Evolutionary conservation across 805 yeast species (phyloP).

Genomic region (Pichia eremophila): DNA sequence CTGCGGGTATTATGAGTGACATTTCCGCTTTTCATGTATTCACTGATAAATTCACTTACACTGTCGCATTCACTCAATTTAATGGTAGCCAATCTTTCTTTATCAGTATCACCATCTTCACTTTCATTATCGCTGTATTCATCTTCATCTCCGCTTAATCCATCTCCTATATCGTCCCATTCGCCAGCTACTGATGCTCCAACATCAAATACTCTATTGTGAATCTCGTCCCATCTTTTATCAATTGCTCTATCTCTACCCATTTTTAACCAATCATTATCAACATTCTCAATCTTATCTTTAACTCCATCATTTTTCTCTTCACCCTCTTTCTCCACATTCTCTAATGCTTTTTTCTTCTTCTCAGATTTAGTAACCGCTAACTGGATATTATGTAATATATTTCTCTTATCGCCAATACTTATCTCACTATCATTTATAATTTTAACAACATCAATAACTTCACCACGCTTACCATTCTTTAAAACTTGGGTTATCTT

Average conservation of each 20-base stretch:
- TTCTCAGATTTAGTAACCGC: slow-evolving; percentile 29
- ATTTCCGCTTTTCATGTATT: too few relatives aligned
- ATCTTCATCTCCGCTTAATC: neutral
- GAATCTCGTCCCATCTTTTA: slow-evolving; percentile 38
- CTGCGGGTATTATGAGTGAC: too few relatives aligned
- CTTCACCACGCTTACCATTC: slow-evolving; percentile 28
- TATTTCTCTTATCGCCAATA: slow-evolving; percentile 5
- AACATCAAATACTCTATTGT: slow-evolving; percentile 20
- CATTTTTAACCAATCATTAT: slow-evolving; percentile 17
- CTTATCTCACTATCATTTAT: slow-evolving; percentile 12
- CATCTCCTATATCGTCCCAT: neutral
- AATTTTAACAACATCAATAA: slow-evolving; percentile 37
- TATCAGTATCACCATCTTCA: neutral
- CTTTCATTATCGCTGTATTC: neutral
- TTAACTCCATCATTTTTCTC: neutral
- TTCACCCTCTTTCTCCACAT: slow-evolving; percentile 16
- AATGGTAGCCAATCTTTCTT: too few relatives aligned
- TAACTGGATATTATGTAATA: slow-evolving; percentile 34
- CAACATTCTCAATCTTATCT: slow-evolving; percentile 10
- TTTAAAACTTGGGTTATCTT: slow-evolving; percentile 52
- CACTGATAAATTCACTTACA: neutral
- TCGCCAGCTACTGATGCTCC: slow-evolving; percentile 9
- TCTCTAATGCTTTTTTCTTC: slow-evolving; percentile 32
- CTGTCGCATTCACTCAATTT: neutral
- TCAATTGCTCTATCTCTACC: slow-evolving; percentile 18